phyloP scores from a whole-genome alignment of 108 stramenopile species.

The Conticribra weissflogii region DNA sequence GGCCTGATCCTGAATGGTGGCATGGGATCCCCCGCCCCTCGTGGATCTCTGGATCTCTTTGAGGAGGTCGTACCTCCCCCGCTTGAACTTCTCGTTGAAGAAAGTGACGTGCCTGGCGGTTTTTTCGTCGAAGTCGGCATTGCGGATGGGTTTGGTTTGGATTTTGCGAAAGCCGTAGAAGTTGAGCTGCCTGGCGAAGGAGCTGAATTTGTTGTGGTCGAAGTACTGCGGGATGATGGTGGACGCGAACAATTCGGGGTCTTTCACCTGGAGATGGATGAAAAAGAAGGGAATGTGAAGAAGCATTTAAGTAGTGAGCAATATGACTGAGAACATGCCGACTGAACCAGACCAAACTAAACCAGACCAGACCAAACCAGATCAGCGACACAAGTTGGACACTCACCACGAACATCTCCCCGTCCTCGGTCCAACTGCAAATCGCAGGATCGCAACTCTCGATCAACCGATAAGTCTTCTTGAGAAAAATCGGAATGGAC shows the following conservation, averaged over 20 bases:
- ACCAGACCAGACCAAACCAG: too few relatives aligned
- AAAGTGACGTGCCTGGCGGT: slow-evolving; percentile 88
- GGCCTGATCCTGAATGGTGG: slow-evolving; percentile 46
- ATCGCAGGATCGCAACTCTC: slow-evolving; percentile 74
- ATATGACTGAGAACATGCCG: too few relatives aligned
- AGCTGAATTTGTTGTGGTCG: slow-evolving; percentile 80
- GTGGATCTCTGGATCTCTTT: slow-evolving; percentile 84
- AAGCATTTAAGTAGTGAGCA: too few relatives aligned
- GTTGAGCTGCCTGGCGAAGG: slow-evolving; percentile 63
- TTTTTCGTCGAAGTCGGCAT: slow-evolving; percentile 75
- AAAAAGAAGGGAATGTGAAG: too few relatives aligned
- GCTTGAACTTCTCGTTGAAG: slow-evolving; percentile 89
- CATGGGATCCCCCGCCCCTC: slow-evolving; percentile 59
- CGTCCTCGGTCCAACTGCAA: slow-evolving; percentile 79
- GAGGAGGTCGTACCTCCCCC: slow-evolving; percentile 77
- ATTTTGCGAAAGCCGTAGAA: slow-evolving; percentile 88
- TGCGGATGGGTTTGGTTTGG: slow-evolving; percentile 86
- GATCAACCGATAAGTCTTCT: slow-evolving; percentile 89
- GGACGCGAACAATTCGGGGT: slow-evolving; percentile 53
- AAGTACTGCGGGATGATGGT: slow-evolving; percentile 85
- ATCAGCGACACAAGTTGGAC: too few relatives aligned
- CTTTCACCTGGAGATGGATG: too few relatives aligned
- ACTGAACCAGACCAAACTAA: too few relatives aligned
- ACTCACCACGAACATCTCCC: slow-evolving; percentile 88
- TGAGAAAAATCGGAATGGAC: slow-evolving; percentile 83